Conservation (phyloP, 2,329 filamentous ascomycete genomes). For the Aspergillus pseudoterreus region DNA sequence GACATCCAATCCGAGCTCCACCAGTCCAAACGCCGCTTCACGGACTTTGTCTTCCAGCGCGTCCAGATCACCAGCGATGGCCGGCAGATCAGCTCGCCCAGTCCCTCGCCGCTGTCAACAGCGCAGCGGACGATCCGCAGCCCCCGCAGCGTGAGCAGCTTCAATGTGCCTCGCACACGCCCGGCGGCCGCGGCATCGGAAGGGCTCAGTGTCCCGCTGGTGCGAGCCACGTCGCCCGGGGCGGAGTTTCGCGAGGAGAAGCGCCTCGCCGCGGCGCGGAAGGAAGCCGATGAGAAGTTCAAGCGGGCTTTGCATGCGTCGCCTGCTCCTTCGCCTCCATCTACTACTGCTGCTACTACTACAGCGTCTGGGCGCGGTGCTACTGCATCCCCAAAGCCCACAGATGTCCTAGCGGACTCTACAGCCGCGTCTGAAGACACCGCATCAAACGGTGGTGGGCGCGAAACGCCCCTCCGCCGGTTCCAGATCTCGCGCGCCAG, state of each 20-base stretch:
- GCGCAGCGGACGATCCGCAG: conserved; percentile 26
- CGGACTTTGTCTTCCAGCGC: conserved; percentile 46
- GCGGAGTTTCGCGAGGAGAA: conserved; percentile 37
- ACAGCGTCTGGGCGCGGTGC: background rate
- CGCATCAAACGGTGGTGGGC: conserved; percentile 7
- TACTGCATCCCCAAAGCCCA: conserved; percentile 4
- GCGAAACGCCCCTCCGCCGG: conserved; percentile 27
- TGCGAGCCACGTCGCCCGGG: conserved; percentile 41
- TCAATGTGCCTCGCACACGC: conserved; percentile 14
- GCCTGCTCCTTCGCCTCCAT: conserved; percentile 1
- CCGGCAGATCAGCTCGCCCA: conserved; percentile 5
- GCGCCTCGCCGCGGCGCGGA: conserved; percentile 24
- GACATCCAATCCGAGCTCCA: conserved; percentile 44
- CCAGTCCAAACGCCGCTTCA: conserved; percentile 47
- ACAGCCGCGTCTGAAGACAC: background rate
- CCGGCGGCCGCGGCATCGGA: conserved; percentile 4
- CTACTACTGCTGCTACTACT: background rate
- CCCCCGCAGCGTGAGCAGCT: conserved; percentile 34
- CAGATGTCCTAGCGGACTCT: background rate
- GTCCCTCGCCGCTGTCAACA: conserved; percentile 16
- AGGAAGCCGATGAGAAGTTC: conserved; percentile 28
- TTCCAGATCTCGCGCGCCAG: conserved; percentile 39
- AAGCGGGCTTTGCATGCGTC: conserved; percentile 24
- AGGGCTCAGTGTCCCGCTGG: conserved; percentile 32
- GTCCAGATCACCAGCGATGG: conserved; percentile 27